A percentile compares a stretch with the other conserved stretches of the same genome.
phyloP scores from a whole-genome alignment of 148 eudicot species.

The Agrostemma githago region DNA sequence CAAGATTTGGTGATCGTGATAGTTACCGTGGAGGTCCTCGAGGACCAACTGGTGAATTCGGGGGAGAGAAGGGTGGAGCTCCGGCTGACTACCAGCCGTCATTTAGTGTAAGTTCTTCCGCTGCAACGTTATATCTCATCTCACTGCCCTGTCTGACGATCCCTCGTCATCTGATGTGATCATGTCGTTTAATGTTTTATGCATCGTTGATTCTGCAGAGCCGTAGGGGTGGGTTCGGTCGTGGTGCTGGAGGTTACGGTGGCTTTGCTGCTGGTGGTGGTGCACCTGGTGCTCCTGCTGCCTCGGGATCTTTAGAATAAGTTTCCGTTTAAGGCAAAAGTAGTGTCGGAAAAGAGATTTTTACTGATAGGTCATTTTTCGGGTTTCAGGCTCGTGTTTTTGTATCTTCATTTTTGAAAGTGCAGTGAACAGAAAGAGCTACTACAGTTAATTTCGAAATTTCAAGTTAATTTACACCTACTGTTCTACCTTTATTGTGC shows the following conservation, averaged over 20 bases:
- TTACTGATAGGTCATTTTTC: background rate
- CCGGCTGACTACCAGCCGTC: slow-evolving; percentile 86
- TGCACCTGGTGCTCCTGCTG: slow-evolving; percentile 42
- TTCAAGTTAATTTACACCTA: background rate
- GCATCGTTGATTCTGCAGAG: slow-evolving; percentile 38
- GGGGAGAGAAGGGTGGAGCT: slow-evolving; percentile 93
- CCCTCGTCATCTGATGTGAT: background rate
- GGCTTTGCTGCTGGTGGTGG: slow-evolving; percentile 34
- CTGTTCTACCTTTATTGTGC: background rate
- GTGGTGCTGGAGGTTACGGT: slow-evolving; percentile 62
- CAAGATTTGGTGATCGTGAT: slow-evolving; percentile 79
- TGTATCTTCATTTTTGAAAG: slow-evolving; percentile 1
- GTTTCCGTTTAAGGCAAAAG: background rate
- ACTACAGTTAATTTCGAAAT: background rate
- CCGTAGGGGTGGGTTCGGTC: slow-evolving; percentile 57
- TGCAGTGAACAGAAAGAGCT: slow-evolving; percentile 9
- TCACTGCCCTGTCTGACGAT: background rate
- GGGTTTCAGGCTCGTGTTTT: background rate
- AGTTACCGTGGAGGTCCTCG: slow-evolving; percentile 82
- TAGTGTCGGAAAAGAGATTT: background rate
- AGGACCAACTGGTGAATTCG: slow-evolving; percentile 78
- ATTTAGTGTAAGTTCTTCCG: slow-evolving; percentile 38
- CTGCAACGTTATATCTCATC: background rate
- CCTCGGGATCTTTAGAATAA: slow-evolving; percentile 35
- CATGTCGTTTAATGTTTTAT: background rate